phyloP scores from a whole-genome alignment of 2,329 filamentous ascomycete species.

The Macroventuria anomochaeta region DNA sequence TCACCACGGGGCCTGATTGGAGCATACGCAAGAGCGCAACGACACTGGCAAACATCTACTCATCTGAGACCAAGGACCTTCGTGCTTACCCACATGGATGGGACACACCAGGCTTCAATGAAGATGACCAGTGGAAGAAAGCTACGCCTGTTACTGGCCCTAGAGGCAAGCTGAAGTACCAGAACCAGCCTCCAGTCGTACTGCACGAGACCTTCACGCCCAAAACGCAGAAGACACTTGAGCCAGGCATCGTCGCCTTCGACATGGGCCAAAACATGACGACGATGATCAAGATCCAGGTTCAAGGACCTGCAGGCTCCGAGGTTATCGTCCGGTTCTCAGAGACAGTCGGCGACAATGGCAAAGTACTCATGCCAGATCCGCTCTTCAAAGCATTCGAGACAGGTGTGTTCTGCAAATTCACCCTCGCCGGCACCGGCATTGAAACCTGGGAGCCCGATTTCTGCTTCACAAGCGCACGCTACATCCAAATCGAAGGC shows the following conservation, averaged over 20 bases:
- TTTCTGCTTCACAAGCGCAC: conserved; percentile 53
- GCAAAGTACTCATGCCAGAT: conserved; percentile 52
- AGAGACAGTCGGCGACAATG: conserved; percentile 40
- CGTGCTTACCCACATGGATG: conserved; percentile 47
- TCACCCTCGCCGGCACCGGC: conserved; percentile 42
- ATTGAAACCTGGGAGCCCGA: conserved; percentile 50
- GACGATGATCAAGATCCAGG: conserved; percentile 39
- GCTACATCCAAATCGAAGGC: conserved; percentile 53
- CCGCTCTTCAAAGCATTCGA: conserved; percentile 50
- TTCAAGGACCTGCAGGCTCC: conserved; percentile 36
- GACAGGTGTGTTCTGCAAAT: conserved; percentile 50
- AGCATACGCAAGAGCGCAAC: conserved; percentile 50
- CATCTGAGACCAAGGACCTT: conserved; percentile 50
- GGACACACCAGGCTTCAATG: conserved; percentile 36
- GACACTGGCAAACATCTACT: conserved; percentile 51
- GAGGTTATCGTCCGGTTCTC: conserved; percentile 42
- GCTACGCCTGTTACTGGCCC: conserved; percentile 51
- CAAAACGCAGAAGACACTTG: conserved; percentile 22
- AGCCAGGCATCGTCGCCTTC: conserved; percentile 35
- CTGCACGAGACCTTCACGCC: conserved; percentile 50
- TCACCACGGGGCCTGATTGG: conserved; percentile 51
- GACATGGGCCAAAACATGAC: conserved; percentile 47
- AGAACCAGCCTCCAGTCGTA: conserved; percentile 50
- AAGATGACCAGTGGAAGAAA: conserved; percentile 40
- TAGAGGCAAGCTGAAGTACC: conserved; percentile 49